These are phyloP conservation scores for Fragaria ananassa DNA, from an alignment of 306 rosid species.

Conservation along the genomic window DNA sequence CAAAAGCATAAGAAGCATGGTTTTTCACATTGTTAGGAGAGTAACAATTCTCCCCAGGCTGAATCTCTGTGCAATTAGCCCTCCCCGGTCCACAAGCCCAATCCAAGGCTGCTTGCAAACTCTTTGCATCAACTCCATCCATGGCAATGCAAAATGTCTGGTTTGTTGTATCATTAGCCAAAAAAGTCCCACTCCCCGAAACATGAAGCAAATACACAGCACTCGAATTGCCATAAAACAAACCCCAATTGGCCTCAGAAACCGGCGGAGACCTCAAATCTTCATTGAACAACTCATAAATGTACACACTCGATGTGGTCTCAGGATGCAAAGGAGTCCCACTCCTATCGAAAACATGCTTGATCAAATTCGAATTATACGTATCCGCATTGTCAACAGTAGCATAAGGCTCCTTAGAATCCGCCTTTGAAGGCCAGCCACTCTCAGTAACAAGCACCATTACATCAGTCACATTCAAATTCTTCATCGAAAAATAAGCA, in stretches of 20 bases:
- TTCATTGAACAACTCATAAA: slow-evolving; percentile 75
- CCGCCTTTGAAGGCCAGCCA: slow-evolving; percentile 88
- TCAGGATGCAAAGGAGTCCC: slow-evolving; percentile 90
- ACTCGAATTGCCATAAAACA: slow-evolving; percentile 66
- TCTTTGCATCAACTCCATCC: slow-evolving; percentile 63
- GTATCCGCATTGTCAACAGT: slow-evolving; percentile 69
- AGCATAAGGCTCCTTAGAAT: slow-evolving; percentile 75
- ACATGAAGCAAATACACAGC: slow-evolving; percentile 73
- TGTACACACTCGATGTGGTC: slow-evolving; percentile 60
- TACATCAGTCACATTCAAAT: slow-evolving; percentile 66
- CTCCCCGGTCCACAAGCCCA: slow-evolving; percentile 85
- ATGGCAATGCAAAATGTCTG: slow-evolving; percentile 64
- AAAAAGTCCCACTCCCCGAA: slow-evolving; percentile 65
- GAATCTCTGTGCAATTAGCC: slow-evolving; percentile 82
- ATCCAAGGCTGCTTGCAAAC: slow-evolving; percentile 83
- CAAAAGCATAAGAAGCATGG: slow-evolving; percentile 87
- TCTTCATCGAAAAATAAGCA: slow-evolving; percentile 80
- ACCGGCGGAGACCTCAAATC: slow-evolving; percentile 79
- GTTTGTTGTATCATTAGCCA: slow-evolving; percentile 73
- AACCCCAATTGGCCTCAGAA: slow-evolving; percentile 82
- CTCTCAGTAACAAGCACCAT: slow-evolving; percentile 69
- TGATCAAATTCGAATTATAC: slow-evolving; percentile 71
- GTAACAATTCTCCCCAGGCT: slow-evolving; percentile 76
- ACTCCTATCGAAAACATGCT: slow-evolving; percentile 66
- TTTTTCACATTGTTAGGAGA: slow-evolving; percentile 70